Base-by-base conservation (phyloP, 805 yeast genomes). In the Metschnikowia noctiluminum region DNA sequence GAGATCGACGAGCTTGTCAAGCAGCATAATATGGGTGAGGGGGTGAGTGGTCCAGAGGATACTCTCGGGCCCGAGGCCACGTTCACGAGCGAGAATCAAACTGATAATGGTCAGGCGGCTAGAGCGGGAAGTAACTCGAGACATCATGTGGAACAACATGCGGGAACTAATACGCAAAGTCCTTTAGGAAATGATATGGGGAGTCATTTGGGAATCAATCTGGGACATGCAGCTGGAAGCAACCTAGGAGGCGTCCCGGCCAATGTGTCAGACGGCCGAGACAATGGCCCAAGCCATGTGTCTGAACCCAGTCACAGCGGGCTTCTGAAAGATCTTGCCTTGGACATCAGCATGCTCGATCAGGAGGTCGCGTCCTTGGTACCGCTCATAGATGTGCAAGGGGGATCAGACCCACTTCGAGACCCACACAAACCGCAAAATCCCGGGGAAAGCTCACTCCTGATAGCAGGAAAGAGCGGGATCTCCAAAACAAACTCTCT, bases 301-400 rank as follows among this genome's bases (percentile, higher is more conserved):
- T 21, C 21, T 21, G 21, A 21, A 21, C 4, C 21, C 16, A 14
- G 27, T 1, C 35, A 10, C 35, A 34, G n/a, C 35, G 28, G 28
- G 13, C 42, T 38, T 31, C 45, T 45, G 35, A 45, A 36, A 15
- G 59, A 52, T 34, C 40, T 59, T n/a, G 71, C 62, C 37, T 56
- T 64, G 56, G 68, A 63, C 45, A 54, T 69, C 42, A 55, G 63
- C 14, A 62, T 60, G 7, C 62, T 72, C 35, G 76, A 73, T 45
- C 73, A 68, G 48, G 77, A 72, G 50, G 65, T 73, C 21, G 74
- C 73, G 13, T 61, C 69, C 35, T 60, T 72, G 44, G 71, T 68
- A 7, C 76, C 76, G 11, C 61, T 70, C 45, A 66, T 71, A 30
- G 67, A 66, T 53, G 72, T 68, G 3, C 71, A 69, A 45, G 8